These are phyloP conservation scores for Pleoardoris graminearum DNA, from an alignment of 2,329 filamentous ascomycete species.

Conservation along the genomic window DNA sequence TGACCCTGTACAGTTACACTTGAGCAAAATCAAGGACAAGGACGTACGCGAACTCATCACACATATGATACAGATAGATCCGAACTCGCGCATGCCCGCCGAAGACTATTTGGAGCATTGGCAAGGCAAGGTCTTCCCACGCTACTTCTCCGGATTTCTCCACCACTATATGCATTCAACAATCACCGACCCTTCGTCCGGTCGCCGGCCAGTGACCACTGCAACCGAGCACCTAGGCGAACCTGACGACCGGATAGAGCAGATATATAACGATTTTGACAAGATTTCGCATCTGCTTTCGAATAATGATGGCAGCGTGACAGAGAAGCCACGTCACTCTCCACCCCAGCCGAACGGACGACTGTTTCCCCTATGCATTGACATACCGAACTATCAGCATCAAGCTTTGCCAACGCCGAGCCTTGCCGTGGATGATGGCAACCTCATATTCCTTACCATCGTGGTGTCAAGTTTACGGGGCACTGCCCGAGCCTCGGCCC, in stretches of 20 bases:
- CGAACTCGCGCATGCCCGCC: slow-evolving; percentile 87
- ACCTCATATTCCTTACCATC: slow-evolving; percentile 86
- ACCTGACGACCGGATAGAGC: slow-evolving; percentile 90
- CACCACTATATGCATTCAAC: slow-evolving; percentile 92
- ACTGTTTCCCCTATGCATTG: slow-evolving; percentile 79
- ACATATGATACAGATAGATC: slow-evolving; percentile 95
- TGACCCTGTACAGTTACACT: slow-evolving; percentile 77
- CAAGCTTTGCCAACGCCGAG: slow-evolving; percentile 64
- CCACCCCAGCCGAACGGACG: slow-evolving; percentile 52
- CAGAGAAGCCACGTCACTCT: slow-evolving; percentile 35
- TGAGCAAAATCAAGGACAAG: slow-evolving; percentile 84
- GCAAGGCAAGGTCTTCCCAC: slow-evolving; percentile 88
- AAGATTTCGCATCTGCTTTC: slow-evolving; percentile 96
- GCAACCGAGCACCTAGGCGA: slow-evolving; percentile 75
- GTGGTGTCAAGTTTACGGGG: slow-evolving; percentile 87
- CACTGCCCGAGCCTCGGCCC: slow-evolving; percentile 84
- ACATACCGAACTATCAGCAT: slow-evolving; percentile 83
- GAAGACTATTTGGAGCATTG: slow-evolving; percentile 94
- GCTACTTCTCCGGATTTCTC: slow-evolving; percentile 96
- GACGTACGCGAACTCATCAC: slow-evolving; percentile 86
- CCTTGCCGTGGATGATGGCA: slow-evolving; percentile 78
- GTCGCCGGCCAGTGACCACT: slow-evolving; percentile 70
- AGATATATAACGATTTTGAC: slow-evolving; percentile 92
- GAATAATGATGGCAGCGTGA: slow-evolving; percentile 61
- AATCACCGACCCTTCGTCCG: slow-evolving; percentile 86